phyloP scores from a whole-genome alignment of 2,329 filamentous ascomycete genomes.

The Phyllosticta paracitricarpa region DNA sequence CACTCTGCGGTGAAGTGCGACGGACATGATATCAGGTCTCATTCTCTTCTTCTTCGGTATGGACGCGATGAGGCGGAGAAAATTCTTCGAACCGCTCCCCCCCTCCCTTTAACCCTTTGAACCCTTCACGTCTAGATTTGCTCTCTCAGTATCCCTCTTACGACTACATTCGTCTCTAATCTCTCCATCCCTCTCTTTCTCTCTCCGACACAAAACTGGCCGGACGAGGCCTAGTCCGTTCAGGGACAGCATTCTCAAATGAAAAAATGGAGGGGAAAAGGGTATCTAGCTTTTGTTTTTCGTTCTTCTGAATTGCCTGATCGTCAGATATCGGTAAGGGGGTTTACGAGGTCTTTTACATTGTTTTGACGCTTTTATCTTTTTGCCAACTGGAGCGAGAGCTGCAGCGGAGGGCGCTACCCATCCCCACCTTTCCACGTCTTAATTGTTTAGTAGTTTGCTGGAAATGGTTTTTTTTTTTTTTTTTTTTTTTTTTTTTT shows the following conservation, averaged over 20 bases:
- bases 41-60: not conserved
- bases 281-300: not conserved
- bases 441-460: not conserved
- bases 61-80: not conserved
- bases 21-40: not conserved
- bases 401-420: no score
- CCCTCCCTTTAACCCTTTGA: not conserved
- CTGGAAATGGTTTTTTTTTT: not conserved
- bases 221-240: not conserved
- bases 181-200: not conserved
- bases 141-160: not conserved
- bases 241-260: not conserved
- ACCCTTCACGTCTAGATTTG: not conserved
- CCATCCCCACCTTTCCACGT: not conserved
- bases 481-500: not conserved
- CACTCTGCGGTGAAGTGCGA: constrained; percentile 1
- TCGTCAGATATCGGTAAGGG: not conserved
- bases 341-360: no score
- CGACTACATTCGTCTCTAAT: not conserved
- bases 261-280: not conserved
- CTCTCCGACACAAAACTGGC: not conserved
- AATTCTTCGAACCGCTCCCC: not conserved
- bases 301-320: not conserved
- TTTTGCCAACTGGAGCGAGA: not conserved
- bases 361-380: not conserved